These are phyloP conservation scores for Botryotinia convoluta DNA, from an alignment of 2,329 filamentous ascomycete genomes.

Conservation along the genomic window DNA sequence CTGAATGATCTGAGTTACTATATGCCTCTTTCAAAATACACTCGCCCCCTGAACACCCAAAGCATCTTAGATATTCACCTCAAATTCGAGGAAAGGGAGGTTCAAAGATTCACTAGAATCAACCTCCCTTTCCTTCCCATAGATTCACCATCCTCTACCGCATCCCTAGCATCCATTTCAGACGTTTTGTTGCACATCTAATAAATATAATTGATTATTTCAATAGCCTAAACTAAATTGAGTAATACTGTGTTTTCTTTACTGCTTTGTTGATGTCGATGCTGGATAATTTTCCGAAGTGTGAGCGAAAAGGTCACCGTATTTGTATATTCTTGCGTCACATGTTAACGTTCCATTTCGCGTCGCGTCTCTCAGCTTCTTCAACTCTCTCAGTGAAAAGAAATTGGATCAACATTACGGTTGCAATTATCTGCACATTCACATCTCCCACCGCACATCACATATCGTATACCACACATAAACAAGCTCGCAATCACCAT, in stretches of 20 bases:
- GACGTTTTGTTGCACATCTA: background rate
- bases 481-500: background rate
- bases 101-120: background rate
- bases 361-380: slow-evolving; percentile 15
- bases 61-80: background rate
- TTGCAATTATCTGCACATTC: background rate
- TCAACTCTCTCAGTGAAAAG: background rate
- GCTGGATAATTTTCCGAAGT: background rate
- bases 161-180: background rate
- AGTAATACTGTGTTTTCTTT: background rate
- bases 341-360: slow-evolving; percentile 12
- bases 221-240: background rate
- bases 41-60: background rate
- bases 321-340: background rate
- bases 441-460: background rate
- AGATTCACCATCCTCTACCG: background rate
- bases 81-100: background rate
- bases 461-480: background rate
- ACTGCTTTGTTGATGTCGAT: background rate
- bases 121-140: background rate
- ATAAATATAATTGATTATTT: background rate
- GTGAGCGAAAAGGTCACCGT: background rate
- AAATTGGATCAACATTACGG: background rate
- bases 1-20: background rate
- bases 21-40: background rate